Evolutionary conservation across 169 alveolate species (phyloP).

Genomic region (Plasmodium coatneyi): DNA sequence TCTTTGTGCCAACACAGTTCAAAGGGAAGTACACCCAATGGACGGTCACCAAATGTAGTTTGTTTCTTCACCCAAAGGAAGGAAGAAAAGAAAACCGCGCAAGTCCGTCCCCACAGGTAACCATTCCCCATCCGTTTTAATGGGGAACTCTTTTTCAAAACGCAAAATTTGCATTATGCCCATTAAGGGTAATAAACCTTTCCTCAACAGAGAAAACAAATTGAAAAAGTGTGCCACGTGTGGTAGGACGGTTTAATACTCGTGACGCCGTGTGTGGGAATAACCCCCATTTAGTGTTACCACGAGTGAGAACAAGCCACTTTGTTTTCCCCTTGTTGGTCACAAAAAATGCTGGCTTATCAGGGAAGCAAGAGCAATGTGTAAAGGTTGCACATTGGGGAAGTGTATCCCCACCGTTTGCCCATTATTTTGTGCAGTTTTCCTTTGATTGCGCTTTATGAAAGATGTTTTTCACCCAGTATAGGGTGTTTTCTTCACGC

Average conservation of each 20-base stretch:
- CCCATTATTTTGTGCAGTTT: background rate
- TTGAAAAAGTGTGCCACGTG: background rate
- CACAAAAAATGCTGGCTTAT: background rate
- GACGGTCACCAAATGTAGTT: background rate
- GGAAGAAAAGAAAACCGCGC: background rate
- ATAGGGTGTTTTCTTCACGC: background rate
- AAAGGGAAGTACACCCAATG: background rate
- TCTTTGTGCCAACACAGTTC: background rate
- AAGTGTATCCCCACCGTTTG: background rate
- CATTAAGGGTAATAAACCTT: background rate
- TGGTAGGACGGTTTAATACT: no score
- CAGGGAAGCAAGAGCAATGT: background rate
- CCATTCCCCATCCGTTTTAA: background rate
- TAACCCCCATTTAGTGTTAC: background rate
- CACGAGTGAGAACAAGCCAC: background rate
- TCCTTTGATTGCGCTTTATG: background rate
- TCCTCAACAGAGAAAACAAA: background rate
- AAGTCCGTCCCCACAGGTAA: background rate
- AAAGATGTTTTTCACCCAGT: no score
- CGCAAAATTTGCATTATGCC: background rate
- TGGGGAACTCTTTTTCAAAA: background rate
- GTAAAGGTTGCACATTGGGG: background rate
- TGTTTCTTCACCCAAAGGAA: background rate
- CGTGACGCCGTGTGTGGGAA: background rate
- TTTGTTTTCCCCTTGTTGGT: background rate